Percentiles rank a stretch among this genome's conserved stretches.
These are phyloP conservation scores for Viridothelium virens DNA, from an alignment of 495 filamentous ascomycete genomes.

Conservation along the genomic window DNA sequence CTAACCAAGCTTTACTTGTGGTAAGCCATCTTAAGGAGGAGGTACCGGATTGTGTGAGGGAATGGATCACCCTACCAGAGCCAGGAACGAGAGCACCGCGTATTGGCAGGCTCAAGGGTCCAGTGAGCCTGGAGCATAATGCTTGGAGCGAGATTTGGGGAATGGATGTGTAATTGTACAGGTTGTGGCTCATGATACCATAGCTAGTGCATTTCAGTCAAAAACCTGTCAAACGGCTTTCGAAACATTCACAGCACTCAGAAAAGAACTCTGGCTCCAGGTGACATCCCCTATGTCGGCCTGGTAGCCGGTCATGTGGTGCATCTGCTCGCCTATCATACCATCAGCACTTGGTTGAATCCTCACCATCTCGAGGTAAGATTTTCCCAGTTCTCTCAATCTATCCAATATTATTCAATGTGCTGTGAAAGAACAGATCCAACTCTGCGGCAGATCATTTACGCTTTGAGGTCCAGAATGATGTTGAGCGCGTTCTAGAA, in stretches of 20 bases:
- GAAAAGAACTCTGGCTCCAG: slow-evolving; percentile 38
- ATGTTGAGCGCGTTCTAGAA: slow-evolving; percentile 1
- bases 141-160: slow-evolving; percentile 60
- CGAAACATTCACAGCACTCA: slow-evolving; percentile 24
- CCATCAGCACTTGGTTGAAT: slow-evolving; percentile 31
- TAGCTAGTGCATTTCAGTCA: not conserved
- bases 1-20: slow-evolving; percentile 69
- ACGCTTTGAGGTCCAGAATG: too few relatives aligned
- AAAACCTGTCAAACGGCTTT: not conserved
- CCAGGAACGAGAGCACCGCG: slow-evolving; percentile 50
- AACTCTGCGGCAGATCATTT: too few relatives aligned
- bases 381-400: slow-evolving; percentile 31
- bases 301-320: slow-evolving; percentile 33
- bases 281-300: slow-evolving; percentile 37
- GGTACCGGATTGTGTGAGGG: slow-evolving; percentile 67
- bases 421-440: slow-evolving; percentile 6
- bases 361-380: slow-evolving; percentile 34
- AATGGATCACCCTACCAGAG: slow-evolving; percentile 75
- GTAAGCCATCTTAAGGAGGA: slow-evolving; percentile 89
- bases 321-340: slow-evolving; percentile 37
- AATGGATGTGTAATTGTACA: not conserved
- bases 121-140: slow-evolving; percentile 45
- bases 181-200: not conserved
- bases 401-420: slow-evolving; percentile 27
- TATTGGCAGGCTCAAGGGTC: slow-evolving; percentile 49